A percentile compares a stretch with the other conserved stretches of the same genome.
Conservation (phyloP, 2,329 filamentous ascomycete species). For the Hymenoscyphus scutula region DNA sequence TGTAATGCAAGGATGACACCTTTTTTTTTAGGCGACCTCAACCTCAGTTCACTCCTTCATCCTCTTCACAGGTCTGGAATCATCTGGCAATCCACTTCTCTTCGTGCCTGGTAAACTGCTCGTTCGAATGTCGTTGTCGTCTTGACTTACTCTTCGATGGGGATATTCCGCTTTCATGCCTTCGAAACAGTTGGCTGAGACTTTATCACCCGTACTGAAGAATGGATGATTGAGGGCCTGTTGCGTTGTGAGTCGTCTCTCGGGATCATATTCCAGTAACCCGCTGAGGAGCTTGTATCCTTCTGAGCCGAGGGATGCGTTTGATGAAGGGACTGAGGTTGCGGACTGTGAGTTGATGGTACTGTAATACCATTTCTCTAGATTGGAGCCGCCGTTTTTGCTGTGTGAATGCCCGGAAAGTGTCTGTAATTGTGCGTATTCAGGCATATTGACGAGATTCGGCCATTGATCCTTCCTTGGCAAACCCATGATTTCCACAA, state of each 20-base stretch:
- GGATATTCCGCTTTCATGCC: constrained; percentile 87
- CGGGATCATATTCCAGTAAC: constrained; percentile 89
- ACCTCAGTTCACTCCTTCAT: constrained; percentile 50
- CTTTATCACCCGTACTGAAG: constrained; percentile 68
- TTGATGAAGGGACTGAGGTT: constrained; percentile 47
- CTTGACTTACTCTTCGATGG: constrained; percentile 82
- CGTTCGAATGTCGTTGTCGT: constrained; percentile 94
- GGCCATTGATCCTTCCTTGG: constrained; percentile 90
- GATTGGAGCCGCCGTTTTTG: constrained; percentile 39
- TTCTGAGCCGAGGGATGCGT: constrained; percentile 62
- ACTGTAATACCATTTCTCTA: constrained; percentile 79
- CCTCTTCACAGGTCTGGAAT: constrained; percentile 62
- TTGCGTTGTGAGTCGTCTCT: constrained; percentile 81
- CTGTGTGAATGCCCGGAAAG: constrained; percentile 49
- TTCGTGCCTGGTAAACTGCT: constrained; percentile 89
- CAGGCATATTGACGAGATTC: constrained; percentile 78
- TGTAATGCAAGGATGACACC: constrained; percentile 10
- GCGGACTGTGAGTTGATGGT: constrained; percentile 60
- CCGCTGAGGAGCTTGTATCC: constrained; percentile 80
- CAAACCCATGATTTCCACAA: constrained; percentile 91
- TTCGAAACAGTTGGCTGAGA: constrained; percentile 85
- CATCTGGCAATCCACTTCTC: constrained; percentile 80
- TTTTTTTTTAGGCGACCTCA: neutral
- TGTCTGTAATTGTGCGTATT: constrained; percentile 69
- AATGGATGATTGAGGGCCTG: constrained; percentile 89